phyloP scores from a whole-genome alignment of 768 basidiomycete genomes.

The Rubroboletus pulcherrimus region DNA sequence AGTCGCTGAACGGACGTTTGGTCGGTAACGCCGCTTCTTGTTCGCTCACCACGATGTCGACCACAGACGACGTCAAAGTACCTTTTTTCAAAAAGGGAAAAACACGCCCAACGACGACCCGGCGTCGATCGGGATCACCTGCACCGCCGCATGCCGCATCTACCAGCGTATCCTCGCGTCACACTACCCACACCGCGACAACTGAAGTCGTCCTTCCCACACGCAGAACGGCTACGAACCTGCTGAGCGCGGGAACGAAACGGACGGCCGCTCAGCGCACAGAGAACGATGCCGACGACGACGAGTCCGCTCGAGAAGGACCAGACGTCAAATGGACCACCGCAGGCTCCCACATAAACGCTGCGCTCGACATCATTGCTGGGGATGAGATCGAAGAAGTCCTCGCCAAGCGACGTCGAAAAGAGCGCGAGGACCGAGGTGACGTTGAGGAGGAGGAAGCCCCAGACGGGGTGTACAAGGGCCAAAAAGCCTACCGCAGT shows the following conservation, averaged over 20 bases:
- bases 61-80: conserved; percentile 46
- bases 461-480: conserved; percentile 80
- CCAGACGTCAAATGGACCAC: conserved; percentile 78
- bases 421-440: conserved; percentile 48
- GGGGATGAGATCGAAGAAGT: conserved; percentile 80
- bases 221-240: conserved; percentile 61
- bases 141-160: conserved; percentile 38
- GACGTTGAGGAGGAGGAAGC: conserved; percentile 54
- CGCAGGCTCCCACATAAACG: conserved; percentile 68
- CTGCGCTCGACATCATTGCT: conserved; percentile 72
- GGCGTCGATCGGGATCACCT: conserved; percentile 67
- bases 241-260: conserved; percentile 77
- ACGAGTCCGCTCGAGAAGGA: conserved; percentile 40
- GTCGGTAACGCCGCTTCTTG: not conserved
- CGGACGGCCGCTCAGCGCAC: conserved; percentile 50
- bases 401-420: conserved; percentile 62
- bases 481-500: conserved; percentile 74
- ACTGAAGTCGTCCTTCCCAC: conserved; percentile 78
- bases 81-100: conserved; percentile 90
- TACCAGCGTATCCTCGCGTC: conserved; percentile 20
- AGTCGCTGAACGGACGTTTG: not conserved
- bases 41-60: conserved; percentile 27
- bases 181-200: not conserved
- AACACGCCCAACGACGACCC: conserved; percentile 67
- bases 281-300: conserved; percentile 43